phyloP scores from a whole-genome alignment of 1,139 yeast species.

The Candida sojae region DNA sequence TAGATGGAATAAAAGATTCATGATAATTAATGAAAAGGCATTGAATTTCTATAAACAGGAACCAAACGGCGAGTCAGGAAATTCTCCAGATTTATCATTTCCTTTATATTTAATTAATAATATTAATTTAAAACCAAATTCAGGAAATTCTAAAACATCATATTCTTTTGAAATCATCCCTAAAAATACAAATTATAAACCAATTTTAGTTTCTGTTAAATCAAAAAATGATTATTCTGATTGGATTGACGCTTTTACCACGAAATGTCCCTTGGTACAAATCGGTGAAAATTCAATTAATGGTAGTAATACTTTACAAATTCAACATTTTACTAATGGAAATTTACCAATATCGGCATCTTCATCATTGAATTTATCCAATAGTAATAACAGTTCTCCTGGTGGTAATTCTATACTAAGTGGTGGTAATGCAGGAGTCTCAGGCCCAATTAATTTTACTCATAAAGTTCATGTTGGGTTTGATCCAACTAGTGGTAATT shows the following conservation, averaged over 20 bases:
- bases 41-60: constrained; percentile 78
- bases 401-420: constrained; percentile 3
- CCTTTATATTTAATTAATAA: constrained; percentile 42
- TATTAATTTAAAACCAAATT: constrained; percentile 40
- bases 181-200: constrained; percentile 50
- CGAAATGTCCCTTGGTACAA: constrained; percentile 72
- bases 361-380: constrained; percentile 3
- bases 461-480: constrained; percentile 66
- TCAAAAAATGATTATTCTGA: constrained; percentile 78
- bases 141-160: constrained; percentile 61
- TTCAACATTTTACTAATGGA: constrained; percentile 2
- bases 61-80: constrained; percentile 29
- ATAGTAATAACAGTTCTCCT: background rate
- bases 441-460: constrained; percentile 76
- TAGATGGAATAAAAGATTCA: constrained; percentile 87
- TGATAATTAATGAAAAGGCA: constrained; percentile 74
- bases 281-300: constrained; percentile 24
- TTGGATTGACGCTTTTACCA: constrained; percentile 89
- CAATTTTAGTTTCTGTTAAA: constrained; percentile 75
- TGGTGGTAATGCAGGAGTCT: constrained; percentile 46
- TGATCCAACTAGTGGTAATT: constrained; percentile 71
- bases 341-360: constrained; percentile 3
- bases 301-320: background rate
- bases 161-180: constrained; percentile 79
- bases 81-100: constrained; percentile 40